Percentiles rank a stretch among this genome's conserved stretches.
Evolutionary conservation across 78 protist species (phyloP).

Genomic region (Isochrysis galbana): DNA sequence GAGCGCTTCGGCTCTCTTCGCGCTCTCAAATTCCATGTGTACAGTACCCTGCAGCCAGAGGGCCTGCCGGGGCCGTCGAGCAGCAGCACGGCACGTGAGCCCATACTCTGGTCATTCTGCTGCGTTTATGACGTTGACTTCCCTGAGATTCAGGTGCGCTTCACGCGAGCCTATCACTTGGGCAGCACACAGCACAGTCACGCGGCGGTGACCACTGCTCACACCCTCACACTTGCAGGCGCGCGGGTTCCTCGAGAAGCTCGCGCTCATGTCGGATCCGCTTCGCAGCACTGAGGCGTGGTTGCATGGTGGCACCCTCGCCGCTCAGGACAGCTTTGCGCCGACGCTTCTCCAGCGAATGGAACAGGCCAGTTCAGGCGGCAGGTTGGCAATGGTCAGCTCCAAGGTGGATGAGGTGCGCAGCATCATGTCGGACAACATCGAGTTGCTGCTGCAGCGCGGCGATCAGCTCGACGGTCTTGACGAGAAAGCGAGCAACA

Average conservation of each 20-base stretch:
- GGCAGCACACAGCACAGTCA: too few relatives aligned
- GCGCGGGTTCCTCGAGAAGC: neutral
- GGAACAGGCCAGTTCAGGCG: neutral
- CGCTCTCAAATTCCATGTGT: neutral
- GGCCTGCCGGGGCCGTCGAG: too few relatives aligned
- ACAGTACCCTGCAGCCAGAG: neutral
- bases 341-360: slow-evolving; percentile 8
- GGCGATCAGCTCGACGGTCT: neutral
- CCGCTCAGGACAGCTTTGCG: neutral
- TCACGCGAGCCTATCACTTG: too few relatives aligned
- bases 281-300: neutral
- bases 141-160: too few relatives aligned
- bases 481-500: neutral
- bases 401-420: neutral
- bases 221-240: neutral
- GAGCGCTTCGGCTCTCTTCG: neutral
- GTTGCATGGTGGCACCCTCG: neutral
- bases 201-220: too few relatives aligned
- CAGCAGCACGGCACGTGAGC: too few relatives aligned
- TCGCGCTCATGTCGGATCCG: neutral
- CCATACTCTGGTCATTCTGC: neutral
- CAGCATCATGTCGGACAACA: neutral
- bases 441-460: neutral
- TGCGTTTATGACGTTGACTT: neutral
- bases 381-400: neutral